Percentiles rank a stretch among this genome's conserved stretches.
Evolutionary conservation across 176 grass and related monocot species (phyloP).

Genomic region (Avena sativa): DNA sequence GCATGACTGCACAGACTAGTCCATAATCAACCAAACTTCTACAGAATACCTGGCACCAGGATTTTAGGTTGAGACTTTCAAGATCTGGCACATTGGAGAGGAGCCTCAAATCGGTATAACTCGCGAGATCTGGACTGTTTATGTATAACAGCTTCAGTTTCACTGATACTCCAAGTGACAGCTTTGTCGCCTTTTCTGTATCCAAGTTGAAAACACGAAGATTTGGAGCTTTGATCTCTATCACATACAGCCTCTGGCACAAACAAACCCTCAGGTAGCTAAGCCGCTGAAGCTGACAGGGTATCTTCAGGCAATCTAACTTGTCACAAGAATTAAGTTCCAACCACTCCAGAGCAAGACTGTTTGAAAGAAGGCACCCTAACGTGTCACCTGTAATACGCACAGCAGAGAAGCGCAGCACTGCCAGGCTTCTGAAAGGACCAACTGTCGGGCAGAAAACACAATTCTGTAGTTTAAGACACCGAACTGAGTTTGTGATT

Average conservation of each 20-base stretch:
- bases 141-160: neutral
- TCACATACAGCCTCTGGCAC: no score
- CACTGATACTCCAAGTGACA: neutral
- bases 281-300: no score
- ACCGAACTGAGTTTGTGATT: neutral
- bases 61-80: neutral
- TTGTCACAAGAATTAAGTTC: no score
- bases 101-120: neutral
- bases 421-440: neutral
- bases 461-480: neutral
- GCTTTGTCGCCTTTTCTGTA: neutral
- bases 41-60: no score
- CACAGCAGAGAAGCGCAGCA: neutral
- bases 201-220: no score
- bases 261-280: no score
- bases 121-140: neutral
- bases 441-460: neutral
- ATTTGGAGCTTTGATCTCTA: no score
- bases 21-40: no score
- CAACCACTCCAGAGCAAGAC: no score
- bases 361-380: no score
- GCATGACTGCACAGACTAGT: no score
- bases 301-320: no score
- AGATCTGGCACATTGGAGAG: neutral
- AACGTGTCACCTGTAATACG: neutral